Evolutionary conservation across 805 yeast species (phyloP), one percentile per base, ranked within the genome.

Genomic region (Hanseniaspora occidentalis): DNA sequence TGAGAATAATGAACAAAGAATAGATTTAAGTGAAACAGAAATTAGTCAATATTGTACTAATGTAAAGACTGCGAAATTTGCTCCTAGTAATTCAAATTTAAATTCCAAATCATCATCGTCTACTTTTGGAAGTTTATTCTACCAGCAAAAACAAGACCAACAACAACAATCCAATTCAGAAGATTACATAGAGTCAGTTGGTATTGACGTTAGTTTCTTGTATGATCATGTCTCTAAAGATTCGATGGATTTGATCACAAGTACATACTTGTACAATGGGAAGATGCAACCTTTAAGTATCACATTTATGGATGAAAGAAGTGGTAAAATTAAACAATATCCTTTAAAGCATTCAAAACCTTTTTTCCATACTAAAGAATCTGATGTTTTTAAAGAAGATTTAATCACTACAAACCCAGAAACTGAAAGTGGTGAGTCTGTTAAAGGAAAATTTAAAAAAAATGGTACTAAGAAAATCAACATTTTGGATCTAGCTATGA

Each of bases 131-230:
- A n/a, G n/a, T n/a, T n/a, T n/a, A n/a, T n/a, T n/a, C n/a, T n/a
- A n/a, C n/a, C n/a, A n/a, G n/a, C n/a, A n/a, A n/a, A n/a, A n/a
- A n/a, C n/a, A n/a, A n/a, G n/a, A n/a, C n/a, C n/a, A n/a, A n/a
- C n/a, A n/a, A n/a, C n/a, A n/a, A n/a, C n/a, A n/a, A n/a, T n/a
- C n/a, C n/a, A n/a, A n/a, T 23, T 23, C 10, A 23, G 10, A 23
- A 26, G 33, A 29, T 29, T 29, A n/a, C n/a, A n/a, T 29, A n/a
- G 33, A 29, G 16, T 14, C 33, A n/a, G 33, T n/a, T 29, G 33
- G 33, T n/a, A 29, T 29, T 26, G 18, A 29, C 4, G 18, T 29
- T 29, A 9, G 8, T 4, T 14, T n/a, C 4, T 29, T n/a, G 4
- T 29, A 29, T 8, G 33, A 29, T 14, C 33, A 29, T 29, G 33